Evolutionary conservation across 2,329 filamentous ascomycete species (phyloP), one percentile per base, ranked within the genome.

Genomic region (Ceratocystis diversiconidia): DNA sequence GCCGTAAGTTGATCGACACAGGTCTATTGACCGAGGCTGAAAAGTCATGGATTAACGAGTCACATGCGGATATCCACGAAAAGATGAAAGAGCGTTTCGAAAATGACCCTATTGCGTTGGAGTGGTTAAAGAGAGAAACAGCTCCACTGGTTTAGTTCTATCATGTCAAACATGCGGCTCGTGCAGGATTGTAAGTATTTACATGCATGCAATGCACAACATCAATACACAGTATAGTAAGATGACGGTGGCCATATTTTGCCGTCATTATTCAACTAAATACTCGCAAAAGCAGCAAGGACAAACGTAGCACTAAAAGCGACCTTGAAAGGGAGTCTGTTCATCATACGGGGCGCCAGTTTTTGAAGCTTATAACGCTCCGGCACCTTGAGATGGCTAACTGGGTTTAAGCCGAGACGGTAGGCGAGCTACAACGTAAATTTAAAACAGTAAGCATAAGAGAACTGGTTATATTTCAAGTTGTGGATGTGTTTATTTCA

Each of bases 91-190:
- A 77, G 19, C 91, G 84, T 75, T 92, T 99, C 71, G 79, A 86
- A 69, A 78, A 84, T 1, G 90, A 95, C 72, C 77, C 84, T 61
- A 73, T 88, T 70, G 89, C 90, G 1, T 77, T 83, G 74, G 82
- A 82, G 65, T 99, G 92, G 92, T 78, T 99, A 71, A 82, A 89
- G 77, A 84, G 89, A 72, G 94, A 99, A 78, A 95, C 89, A 5
- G 52, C 63, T 6, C 43, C 30, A 15, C n/a, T 65, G 46, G 55
- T n/a, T 17, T 22, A 12, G 68, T 50, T 32, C 25, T 66, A 64
- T 28, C 22, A 25, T 52, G 10, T 8, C n/a, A 52, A 52, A 5
- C n/a, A n/a, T 55, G 25, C 22, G 52, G 52, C 25, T 32, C 3
- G n/a, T 50, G 15, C 10, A 52, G 48, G 3, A 19, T n/a, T n/a